A percentile compares a stretch with the other conserved stretches of the same genome.
These are phyloP conservation scores for Inonotus obliquus DNA, from an alignment of 1,284 basidiomycete species.

Conservation along the genomic window DNA sequence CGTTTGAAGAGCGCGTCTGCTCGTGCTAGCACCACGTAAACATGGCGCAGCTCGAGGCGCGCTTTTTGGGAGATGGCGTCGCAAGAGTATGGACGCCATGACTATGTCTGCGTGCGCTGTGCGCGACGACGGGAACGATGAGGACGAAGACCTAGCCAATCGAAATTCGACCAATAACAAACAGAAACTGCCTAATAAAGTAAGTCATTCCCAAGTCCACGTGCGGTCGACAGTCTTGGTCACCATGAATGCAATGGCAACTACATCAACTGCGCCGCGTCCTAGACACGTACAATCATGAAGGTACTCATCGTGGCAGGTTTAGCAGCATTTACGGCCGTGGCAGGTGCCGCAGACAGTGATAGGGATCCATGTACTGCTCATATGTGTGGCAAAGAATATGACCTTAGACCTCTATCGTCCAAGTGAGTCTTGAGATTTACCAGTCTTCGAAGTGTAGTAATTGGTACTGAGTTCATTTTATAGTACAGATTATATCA, in stretches of 20 bases:
- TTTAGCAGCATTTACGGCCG: slow-evolving; percentile 1
- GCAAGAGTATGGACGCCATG: slow-evolving; percentile 34
- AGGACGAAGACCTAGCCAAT: slow-evolving; percentile 8
- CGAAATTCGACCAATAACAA: background rate
- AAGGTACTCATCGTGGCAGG: slow-evolving; percentile 5
- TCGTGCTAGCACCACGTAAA: background rate
- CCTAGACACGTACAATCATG: slow-evolving; percentile 20
- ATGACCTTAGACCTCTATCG: slow-evolving; percentile 57
- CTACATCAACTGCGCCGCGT: background rate
- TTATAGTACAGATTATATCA: slow-evolving; percentile 57
- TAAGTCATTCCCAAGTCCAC: background rate
- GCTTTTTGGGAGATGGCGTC: slow-evolving; percentile 39
- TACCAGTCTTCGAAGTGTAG: background rate
- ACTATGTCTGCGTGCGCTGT: slow-evolving; percentile 20
- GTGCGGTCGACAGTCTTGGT: background rate
- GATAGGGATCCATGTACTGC: slow-evolving; percentile 37
- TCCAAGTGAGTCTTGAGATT: slow-evolving; percentile 37
- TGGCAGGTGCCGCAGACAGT: slow-evolving; percentile 4
- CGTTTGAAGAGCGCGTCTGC: slow-evolving; percentile 8
- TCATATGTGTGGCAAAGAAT: slow-evolving; percentile 44
- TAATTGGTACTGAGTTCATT: background rate
- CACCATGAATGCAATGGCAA: background rate
- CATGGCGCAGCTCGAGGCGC: slow-evolving; percentile 1
- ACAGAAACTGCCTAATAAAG: background rate
- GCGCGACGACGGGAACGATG: slow-evolving; percentile 18